phyloP scores from a whole-genome alignment of 306 rosid genomes.

The Trifolium pratense region DNA sequence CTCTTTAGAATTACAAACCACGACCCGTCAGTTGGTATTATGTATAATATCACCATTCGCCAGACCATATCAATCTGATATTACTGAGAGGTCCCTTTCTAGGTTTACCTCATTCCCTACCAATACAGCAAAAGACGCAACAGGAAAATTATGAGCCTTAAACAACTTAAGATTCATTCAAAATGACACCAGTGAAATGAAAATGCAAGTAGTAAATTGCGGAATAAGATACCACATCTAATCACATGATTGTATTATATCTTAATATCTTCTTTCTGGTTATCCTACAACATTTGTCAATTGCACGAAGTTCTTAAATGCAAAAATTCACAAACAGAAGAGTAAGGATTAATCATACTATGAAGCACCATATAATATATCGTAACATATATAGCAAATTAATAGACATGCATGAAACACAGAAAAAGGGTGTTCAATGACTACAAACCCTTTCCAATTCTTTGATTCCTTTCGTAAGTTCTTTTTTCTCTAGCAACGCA shows the following conservation, averaged over 20 bases:
- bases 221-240: background rate
- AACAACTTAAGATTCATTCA: background rate
- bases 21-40: background rate
- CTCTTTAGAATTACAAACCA: background rate
- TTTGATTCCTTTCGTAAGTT: slow-evolving; percentile 66
- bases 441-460: slow-evolving; percentile 78
- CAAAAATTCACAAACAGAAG: slow-evolving; percentile 19
- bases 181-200: background rate
- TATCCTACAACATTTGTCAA: background rate
- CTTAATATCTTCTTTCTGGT: background rate
- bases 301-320: slow-evolving; percentile 12
- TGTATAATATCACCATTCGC: background rate
- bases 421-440: slow-evolving; percentile 28
- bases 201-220: background rate
- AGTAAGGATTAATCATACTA: background rate
- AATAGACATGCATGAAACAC: slow-evolving; percentile 34
- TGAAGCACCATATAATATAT: slow-evolving; percentile 23
- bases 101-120: background rate
- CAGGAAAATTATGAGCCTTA: too few relatives aligned
- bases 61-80: background rate
- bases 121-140: background rate
- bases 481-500: slow-evolving; percentile 66
- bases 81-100: background rate
- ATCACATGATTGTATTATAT: background rate
- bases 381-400: slow-evolving; percentile 4